phyloP scores from a whole-genome alignment of 2,329 filamentous ascomycete species.

The Talaromyces sp. region DNA sequence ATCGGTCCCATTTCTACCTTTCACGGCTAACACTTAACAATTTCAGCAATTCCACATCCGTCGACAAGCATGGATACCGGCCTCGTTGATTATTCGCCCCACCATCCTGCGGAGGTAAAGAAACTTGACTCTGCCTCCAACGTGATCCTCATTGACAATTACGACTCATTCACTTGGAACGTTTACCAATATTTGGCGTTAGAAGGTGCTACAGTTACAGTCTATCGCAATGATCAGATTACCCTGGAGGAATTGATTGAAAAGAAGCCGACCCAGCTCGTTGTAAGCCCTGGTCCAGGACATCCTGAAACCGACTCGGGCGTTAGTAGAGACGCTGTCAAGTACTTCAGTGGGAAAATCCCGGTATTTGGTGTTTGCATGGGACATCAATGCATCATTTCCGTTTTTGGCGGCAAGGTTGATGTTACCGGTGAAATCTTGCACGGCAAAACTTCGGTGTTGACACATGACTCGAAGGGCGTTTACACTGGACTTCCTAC shows the following conservation, averaged over 20 bases:
- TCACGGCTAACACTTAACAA: background rate
- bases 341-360: slow-evolving; percentile 88
- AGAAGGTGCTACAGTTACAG: slow-evolving; percentile 87
- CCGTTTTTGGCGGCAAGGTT: slow-evolving; percentile 86
- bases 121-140: slow-evolving; percentile 78
- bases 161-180: slow-evolving; percentile 99
- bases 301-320: slow-evolving; percentile 90
- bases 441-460: slow-evolving; percentile 90
- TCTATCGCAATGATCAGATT: slow-evolving; percentile 89
- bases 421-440: slow-evolving; percentile 92
- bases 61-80: slow-evolving; percentile 28
- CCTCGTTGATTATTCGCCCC: slow-evolving; percentile 75
- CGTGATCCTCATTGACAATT: slow-evolving; percentile 95
- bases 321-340: slow-evolving; percentile 85
- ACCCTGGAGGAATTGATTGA: slow-evolving; percentile 75
- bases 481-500: slow-evolving; percentile 79
- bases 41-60: background rate
- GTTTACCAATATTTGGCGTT: slow-evolving; percentile 97
- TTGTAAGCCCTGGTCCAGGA: slow-evolving; percentile 90
- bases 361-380: slow-evolving; percentile 97
- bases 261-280: slow-evolving; percentile 84
- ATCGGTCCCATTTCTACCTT: background rate
- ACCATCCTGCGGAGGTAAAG: slow-evolving; percentile 66
- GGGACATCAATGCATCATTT: slow-evolving; percentile 98
- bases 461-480: slow-evolving; percentile 87